These are phyloP conservation scores for Penicillium bovifimosum DNA, from an alignment of 495 filamentous ascomycete species.

Conservation along the genomic window DNA sequence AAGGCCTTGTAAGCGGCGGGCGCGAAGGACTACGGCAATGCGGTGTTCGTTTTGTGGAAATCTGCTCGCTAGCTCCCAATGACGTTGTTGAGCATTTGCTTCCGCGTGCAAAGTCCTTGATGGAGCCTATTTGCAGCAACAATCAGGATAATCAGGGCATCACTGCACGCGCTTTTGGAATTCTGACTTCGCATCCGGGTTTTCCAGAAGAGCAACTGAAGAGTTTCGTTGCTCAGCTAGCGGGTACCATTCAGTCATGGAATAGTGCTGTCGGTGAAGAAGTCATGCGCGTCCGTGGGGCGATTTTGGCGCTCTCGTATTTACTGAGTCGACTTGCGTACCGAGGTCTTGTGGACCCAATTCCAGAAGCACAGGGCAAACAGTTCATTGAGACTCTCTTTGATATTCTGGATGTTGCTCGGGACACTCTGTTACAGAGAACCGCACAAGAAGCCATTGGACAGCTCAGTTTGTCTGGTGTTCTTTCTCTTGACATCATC, in stretches of 20 bases:
- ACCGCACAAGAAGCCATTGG: constrained; percentile 61
- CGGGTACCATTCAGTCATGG: constrained; percentile 43
- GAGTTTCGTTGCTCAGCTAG: constrained; percentile 38
- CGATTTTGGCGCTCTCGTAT: constrained; percentile 52
- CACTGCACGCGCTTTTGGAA: constrained; percentile 68
- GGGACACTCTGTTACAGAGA: constrained; percentile 53
- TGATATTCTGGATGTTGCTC: constrained; percentile 43
- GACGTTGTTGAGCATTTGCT: constrained; percentile 46
- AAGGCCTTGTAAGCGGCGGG: constrained; percentile 51
- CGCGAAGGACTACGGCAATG: constrained; percentile 47
- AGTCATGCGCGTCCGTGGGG: constrained; percentile 56
- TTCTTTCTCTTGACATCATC: constrained; percentile 43
- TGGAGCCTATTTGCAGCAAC: constrained; percentile 61
- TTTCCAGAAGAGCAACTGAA: constrained; percentile 31
- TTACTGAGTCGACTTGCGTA: constrained; percentile 54
- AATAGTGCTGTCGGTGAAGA: constrained; percentile 54
- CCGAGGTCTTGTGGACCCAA: constrained; percentile 30
- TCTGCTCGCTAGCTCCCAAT: constrained; percentile 58
- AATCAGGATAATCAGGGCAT: constrained; percentile 56
- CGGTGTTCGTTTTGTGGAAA: constrained; percentile 57
- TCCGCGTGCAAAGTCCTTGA: constrained; percentile 42
- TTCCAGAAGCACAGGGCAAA: constrained; percentile 30
- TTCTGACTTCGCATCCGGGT: constrained; percentile 63
- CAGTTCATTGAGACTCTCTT: constrained; percentile 38
- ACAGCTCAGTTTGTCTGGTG: constrained; percentile 66